Evolutionary conservation across 805 yeast genomes (phyloP).

Genomic region (Candida ascalaphidarum): DNA sequence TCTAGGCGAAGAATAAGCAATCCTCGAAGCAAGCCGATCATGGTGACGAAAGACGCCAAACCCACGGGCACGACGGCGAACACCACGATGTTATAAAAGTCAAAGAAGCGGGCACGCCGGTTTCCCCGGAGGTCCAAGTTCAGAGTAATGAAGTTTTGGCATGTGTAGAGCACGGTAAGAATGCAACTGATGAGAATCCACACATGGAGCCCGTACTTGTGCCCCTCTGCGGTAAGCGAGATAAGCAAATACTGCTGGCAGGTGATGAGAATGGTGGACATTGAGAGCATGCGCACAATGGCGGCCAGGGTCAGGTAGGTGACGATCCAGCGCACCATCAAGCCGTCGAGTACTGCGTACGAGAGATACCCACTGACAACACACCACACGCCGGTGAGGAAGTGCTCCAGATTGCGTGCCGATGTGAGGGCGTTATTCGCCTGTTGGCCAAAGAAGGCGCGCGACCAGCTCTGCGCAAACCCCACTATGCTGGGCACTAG

Average conservation of each 20-base stretch:
- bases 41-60: slow-evolving; percentile 83
- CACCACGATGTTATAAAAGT: slow-evolving; percentile 80
- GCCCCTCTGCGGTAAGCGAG: slow-evolving; percentile 57
- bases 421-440: slow-evolving; percentile 27
- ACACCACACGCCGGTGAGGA: slow-evolving; percentile 89
- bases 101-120: slow-evolving; percentile 58
- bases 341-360: slow-evolving; percentile 76
- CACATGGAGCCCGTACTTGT: slow-evolving; percentile 70
- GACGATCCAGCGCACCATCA: slow-evolving; percentile 91
- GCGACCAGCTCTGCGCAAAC: slow-evolving; percentile 34
- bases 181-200: slow-evolving; percentile 90
- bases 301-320: slow-evolving; percentile 86
- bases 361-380: slow-evolving; percentile 79
- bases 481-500: slow-evolving; percentile 60
- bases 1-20: slow-evolving; percentile 69
- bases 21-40: slow-evolving; percentile 75
- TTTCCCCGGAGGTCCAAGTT: slow-evolving; percentile 47
- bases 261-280: slow-evolving; percentile 66
- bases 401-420: slow-evolving; percentile 69
- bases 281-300: slow-evolving; percentile 74
- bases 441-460: slow-evolving; percentile 16
- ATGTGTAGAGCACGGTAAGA: slow-evolving; percentile 68
- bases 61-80: slow-evolving; percentile 99
- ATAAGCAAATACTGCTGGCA: slow-evolving; percentile 61
- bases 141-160: slow-evolving; percentile 84